Percentiles rank a stretch among this genome's conserved stretches.
These are phyloP conservation scores for Ustilago cynodontis DNA, from an alignment of 1,284 basidiomycete species.

Conservation along the genomic window DNA sequence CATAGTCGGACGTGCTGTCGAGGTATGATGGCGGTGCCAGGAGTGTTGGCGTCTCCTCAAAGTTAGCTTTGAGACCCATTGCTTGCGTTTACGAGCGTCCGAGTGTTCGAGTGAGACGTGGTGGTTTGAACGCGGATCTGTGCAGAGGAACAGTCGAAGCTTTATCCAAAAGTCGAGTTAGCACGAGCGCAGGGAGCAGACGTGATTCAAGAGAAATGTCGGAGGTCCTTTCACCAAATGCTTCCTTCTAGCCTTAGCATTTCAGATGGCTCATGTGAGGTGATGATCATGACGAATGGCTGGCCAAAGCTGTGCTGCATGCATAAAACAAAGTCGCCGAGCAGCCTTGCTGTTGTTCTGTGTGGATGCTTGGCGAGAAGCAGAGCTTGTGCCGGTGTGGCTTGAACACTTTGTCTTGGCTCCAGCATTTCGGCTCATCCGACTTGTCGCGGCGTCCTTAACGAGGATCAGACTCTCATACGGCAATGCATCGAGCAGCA, in stretches of 20 bases:
- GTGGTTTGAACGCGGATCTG: not conserved
- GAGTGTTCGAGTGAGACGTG: not conserved
- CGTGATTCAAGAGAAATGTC: not conserved
- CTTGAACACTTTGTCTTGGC: not conserved
- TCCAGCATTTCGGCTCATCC: not conserved
- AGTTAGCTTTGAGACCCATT: slow-evolving; percentile 43
- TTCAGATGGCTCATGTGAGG: too few relatives aligned
- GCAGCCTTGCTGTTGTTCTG: not conserved
- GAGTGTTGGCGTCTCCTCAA: slow-evolving; percentile 37
- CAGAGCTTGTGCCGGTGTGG: not conserved
- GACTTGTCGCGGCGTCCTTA: too few relatives aligned
- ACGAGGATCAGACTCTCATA: not conserved
- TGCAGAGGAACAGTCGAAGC: not conserved
- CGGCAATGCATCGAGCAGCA: not conserved
- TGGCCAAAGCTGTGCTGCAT: slow-evolving; percentile 5
- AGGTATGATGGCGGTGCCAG: slow-evolving; percentile 38
- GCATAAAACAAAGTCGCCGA: not conserved
- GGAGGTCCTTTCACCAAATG: too few relatives aligned
- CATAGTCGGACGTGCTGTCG: slow-evolving; percentile 24
- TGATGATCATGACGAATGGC: not conserved
- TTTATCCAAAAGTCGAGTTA: not conserved
- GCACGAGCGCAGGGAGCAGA: not conserved
- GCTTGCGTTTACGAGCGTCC: not conserved
- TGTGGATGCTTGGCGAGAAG: too few relatives aligned
- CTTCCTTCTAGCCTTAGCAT: too few relatives aligned